Conservation (phyloP, 139 green algal species). For the Micromonas pusilla region DNA sequence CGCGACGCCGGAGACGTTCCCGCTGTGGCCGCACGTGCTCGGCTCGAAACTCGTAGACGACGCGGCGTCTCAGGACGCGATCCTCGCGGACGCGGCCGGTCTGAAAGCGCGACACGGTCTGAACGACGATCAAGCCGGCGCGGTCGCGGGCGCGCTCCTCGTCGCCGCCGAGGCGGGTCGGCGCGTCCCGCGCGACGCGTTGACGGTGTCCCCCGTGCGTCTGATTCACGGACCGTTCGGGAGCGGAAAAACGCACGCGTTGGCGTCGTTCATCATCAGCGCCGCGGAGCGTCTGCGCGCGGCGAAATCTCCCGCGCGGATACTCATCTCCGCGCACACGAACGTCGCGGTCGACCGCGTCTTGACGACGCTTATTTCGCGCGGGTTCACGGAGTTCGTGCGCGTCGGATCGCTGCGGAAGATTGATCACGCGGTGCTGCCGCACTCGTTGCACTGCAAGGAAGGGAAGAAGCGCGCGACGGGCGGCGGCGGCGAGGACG, state of each 20-base stretch:
- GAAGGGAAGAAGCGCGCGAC: neutral
- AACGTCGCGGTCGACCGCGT: conserved; percentile 38
- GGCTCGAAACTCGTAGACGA: neutral
- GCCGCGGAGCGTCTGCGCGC: neutral
- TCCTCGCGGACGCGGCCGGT: neutral
- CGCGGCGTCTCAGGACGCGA: neutral
- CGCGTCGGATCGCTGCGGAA: conserved; percentile 29
- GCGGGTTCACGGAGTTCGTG: conserved; percentile 32
- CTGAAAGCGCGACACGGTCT: neutral
- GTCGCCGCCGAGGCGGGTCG: neutral
- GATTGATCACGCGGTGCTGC: conserved; percentile 26
- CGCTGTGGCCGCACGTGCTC: neutral
- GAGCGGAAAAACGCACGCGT: conserved; percentile 25
- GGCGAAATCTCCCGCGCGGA: neutral
- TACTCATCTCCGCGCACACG: conserved; percentile 35
- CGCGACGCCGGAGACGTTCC: neutral
- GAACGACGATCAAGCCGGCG: conserved; percentile 17
- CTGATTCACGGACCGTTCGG: conserved; percentile 35
- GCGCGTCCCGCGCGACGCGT: neutral
- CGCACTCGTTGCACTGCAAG: conserved; percentile 26
- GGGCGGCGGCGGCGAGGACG: no score
- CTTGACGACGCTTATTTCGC: conserved; percentile 1
- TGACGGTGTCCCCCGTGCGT: neutral
- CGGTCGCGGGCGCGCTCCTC: neutral
- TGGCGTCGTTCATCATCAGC: conserved; percentile 13